phyloP scores from a whole-genome alignment of 495 filamentous ascomycete genomes.

The Penicillium verhagenii region DNA sequence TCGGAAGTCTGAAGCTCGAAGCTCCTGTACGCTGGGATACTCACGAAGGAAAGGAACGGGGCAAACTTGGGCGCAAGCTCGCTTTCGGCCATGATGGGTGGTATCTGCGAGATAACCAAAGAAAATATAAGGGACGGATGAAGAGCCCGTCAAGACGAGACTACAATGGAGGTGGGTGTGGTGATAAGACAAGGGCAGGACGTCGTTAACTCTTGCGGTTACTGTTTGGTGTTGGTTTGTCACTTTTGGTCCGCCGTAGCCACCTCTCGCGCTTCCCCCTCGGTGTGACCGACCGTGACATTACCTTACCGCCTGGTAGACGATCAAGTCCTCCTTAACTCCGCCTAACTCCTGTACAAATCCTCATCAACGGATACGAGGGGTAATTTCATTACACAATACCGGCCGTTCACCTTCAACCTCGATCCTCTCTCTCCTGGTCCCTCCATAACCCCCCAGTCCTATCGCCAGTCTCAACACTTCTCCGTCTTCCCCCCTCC shows the following conservation, averaged over 20 bases:
- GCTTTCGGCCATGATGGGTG: slow-evolving; percentile 60
- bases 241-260: slow-evolving; percentile 25
- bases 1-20: slow-evolving; percentile 16
- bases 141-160: slow-evolving; percentile 6
- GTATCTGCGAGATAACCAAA: neutral
- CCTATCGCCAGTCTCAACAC: slow-evolving; percentile 27
- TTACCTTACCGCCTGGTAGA: slow-evolving; percentile 15
- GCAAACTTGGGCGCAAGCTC: slow-evolving; percentile 84
- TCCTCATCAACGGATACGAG: neutral
- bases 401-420: slow-evolving; percentile 26
- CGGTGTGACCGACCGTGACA: slow-evolving; percentile 12
- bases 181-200: neutral
- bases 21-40: slow-evolving; percentile 23
- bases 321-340: neutral
- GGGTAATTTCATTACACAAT: slow-evolving; percentile 23
- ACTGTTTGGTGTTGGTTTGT: slow-evolving; percentile 1
- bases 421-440: slow-evolving; percentile 16
- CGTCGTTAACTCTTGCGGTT: neutral
- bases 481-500: slow-evolving; percentile 13
- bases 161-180: neutral
- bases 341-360: neutral
- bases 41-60: slow-evolving; percentile 96
- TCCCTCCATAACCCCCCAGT: slow-evolving; percentile 15
- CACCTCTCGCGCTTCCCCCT: neutral
- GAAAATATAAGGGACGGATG: neutral